A percentile compares a stretch with the other conserved stretches of the same genome.
phyloP scores from a whole-genome alignment of 805 yeast species.

The Kluyveromyces starmeri region DNA sequence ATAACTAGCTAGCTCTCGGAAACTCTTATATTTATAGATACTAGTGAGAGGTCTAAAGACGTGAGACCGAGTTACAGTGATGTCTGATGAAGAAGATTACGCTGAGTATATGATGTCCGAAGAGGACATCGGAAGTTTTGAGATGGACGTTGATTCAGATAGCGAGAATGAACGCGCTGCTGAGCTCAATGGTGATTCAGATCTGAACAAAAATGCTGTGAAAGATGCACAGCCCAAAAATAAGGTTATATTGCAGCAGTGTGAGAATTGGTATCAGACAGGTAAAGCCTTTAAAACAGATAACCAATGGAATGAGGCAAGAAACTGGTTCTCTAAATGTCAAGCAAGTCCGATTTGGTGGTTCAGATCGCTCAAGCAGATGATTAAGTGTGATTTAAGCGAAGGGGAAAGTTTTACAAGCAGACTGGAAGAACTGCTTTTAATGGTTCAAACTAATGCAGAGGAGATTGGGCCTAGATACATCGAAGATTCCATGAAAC shows the following conservation, averaged over 20 bases:
- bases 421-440: not conserved
- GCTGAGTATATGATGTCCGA: conserved; percentile 28
- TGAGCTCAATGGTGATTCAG: too few species aligned
- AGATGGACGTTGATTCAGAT: conserved; percentile 18
- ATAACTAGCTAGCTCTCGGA: too few species aligned
- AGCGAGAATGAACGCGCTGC: not conserved
- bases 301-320: conserved; percentile 11
- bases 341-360: conserved; percentile 1
- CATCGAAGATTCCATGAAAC: not conserved
- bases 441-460: not conserved
- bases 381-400: conserved; percentile 3
- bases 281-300: conserved; percentile 11
- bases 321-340: conserved; percentile 6
- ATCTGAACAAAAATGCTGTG: too few species aligned
- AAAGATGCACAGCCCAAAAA: not conserved
- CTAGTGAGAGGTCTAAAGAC: too few species aligned
- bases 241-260: not conserved
- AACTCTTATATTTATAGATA: too few species aligned
- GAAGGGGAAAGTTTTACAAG: not conserved
- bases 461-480: not conserved
- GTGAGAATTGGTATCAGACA: conserved; percentile 7
- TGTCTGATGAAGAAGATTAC: conserved; percentile 20
- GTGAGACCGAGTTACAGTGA: too few species aligned
- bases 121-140: conserved; percentile 19
- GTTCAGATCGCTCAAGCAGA: conserved; percentile 6